These are phyloP conservation scores for Typha latifolia DNA, from an alignment of 176 grass and related monocot species.

Conservation along the genomic window DNA sequence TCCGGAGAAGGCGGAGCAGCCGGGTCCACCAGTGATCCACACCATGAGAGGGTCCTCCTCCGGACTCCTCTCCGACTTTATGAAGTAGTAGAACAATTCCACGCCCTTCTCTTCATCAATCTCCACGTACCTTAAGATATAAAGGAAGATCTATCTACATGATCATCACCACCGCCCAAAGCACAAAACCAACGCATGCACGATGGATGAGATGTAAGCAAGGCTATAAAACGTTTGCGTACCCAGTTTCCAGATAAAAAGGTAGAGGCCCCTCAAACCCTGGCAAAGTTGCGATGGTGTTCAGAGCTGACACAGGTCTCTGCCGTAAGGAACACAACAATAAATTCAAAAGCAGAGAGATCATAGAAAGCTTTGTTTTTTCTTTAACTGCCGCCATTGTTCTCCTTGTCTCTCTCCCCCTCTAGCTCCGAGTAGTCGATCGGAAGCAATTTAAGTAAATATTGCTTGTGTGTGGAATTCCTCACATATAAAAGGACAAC, in stretches of 20 bases:
- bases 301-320: constrained; percentile 5
- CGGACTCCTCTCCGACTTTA: constrained; percentile 42
- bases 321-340: not conserved
- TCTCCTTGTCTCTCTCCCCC: no score
- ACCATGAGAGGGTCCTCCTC: constrained; percentile 22
- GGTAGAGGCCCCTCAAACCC: constrained; percentile 47
- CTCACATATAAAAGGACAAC: no score
- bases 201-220: no score
- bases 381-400: no score
- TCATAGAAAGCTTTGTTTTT: not conserved
- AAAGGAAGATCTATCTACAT: no score
- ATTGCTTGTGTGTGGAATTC: no score
- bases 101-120: constrained; percentile 35
- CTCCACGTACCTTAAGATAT: constrained; percentile 18
- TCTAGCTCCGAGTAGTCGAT: no score
- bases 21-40: constrained; percentile 31
- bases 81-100: constrained; percentile 68
- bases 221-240: not conserved
- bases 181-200: no score
- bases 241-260: constrained; percentile 52
- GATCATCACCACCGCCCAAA: no score
- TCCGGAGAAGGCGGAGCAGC: constrained; percentile 26
- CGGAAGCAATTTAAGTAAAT: no score
- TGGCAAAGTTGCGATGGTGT: constrained; percentile 33
- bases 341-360: not conserved